phyloP scores from a whole-genome alignment of 2,329 filamentous ascomycete genomes.

The Mycosphaerelloides madeirae region DNA sequence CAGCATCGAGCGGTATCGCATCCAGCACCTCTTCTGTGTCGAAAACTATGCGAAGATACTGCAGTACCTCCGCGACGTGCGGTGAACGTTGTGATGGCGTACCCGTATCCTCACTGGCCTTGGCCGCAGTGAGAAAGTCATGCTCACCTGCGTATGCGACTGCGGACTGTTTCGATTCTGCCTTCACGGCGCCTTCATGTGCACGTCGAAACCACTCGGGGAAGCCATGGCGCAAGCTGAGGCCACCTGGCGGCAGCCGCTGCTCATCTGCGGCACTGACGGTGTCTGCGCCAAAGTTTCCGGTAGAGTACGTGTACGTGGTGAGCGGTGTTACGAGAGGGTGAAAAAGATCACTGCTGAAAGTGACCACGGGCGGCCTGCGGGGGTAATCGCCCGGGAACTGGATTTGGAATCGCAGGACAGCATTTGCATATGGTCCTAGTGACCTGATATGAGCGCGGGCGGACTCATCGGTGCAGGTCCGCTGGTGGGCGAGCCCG shows the following conservation, averaged over 20 bases:
- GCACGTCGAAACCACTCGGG: constrained; percentile 68
- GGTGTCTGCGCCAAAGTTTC: constrained; percentile 67
- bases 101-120: constrained; percentile 2
- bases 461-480: background rate
- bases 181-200: background rate
- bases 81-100: constrained; percentile 15
- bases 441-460: constrained; percentile 10
- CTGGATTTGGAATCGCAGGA: constrained; percentile 83
- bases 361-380: constrained; percentile 77
- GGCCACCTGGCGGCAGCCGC: constrained; percentile 78
- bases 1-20: constrained; percentile 70
- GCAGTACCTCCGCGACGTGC: constrained; percentile 55
- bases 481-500: background rate
- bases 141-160: constrained; percentile 5
- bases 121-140: constrained; percentile 2
- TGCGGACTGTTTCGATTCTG: constrained; percentile 5
- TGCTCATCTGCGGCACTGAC: constrained; percentile 81
- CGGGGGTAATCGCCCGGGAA: constrained; percentile 78
- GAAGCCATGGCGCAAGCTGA: constrained; percentile 86
- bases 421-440: constrained; percentile 85
- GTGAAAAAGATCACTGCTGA: constrained; percentile 91
- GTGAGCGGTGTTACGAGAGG: constrained; percentile 86
- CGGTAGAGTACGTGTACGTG: constrained; percentile 88
- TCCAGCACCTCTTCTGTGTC: constrained; percentile 73
- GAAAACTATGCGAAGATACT: constrained; percentile 79